A percentile compares a stretch with the other conserved stretches of the same genome.
phyloP scores from a whole-genome alignment of 139 green algal genomes.

The Chlamydomonas sp. region DNA sequence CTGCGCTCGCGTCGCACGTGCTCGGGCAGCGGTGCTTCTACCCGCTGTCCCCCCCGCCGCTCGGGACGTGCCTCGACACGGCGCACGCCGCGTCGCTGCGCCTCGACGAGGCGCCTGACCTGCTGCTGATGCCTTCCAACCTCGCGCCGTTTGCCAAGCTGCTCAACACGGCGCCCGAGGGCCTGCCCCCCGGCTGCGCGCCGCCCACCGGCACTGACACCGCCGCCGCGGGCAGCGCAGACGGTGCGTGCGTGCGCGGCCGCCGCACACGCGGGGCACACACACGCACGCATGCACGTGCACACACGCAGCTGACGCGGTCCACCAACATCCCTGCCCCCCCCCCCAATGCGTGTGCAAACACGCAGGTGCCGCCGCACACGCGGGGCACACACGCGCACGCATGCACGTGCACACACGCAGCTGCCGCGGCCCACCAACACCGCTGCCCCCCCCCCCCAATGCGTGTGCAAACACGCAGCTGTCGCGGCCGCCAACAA shows the following conservation, averaged over 20 bases:
- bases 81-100: constrained; percentile 40
- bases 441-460: too few relatives aligned
- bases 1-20: constrained; percentile 64
- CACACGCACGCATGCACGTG: too few relatives aligned
- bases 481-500: neutral
- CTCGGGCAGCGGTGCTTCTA: constrained; percentile 76
- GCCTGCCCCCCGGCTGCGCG: constrained; percentile 4
- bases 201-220: neutral
- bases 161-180: constrained; percentile 14
- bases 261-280: too few relatives aligned
- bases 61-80: constrained; percentile 67
- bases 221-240: neutral
- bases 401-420: too few relatives aligned
- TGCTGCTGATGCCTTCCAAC: constrained; percentile 91
- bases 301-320: too few relatives aligned
- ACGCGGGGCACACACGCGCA: too few relatives aligned
- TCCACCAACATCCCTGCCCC: too few relatives aligned
- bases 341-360: too few relatives aligned
- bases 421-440: too few relatives aligned
- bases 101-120: constrained; percentile 60
- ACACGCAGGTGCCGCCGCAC: too few relatives aligned
- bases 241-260: too few relatives aligned
- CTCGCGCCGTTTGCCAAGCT: constrained; percentile 83
- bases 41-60: constrained; percentile 75
- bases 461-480: too few relatives aligned